phyloP scores from a whole-genome alignment of 176 grass and related monocot genomes.

The Tillandsia leiboldiana region DNA sequence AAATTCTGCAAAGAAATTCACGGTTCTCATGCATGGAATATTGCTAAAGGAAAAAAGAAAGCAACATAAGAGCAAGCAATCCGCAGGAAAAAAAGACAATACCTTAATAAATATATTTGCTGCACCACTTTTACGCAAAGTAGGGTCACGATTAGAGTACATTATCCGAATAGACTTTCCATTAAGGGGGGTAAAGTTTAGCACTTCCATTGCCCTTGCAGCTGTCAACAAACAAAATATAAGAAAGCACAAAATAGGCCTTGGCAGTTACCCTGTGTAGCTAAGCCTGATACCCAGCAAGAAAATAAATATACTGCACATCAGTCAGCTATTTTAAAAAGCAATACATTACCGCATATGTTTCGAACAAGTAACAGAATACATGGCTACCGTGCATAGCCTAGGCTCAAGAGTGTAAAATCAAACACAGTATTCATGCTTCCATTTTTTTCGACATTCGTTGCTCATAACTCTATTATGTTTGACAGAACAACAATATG shows the following conservation, averaged over 20 bases:
- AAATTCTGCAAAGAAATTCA: constrained; percentile 37
- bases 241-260: neutral
- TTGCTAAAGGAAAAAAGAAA: neutral
- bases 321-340: too few species aligned
- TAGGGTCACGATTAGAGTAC: constrained; percentile 82
- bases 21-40: too few species aligned
- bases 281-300: neutral
- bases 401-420: too few species aligned
- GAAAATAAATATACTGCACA: neutral
- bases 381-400: too few species aligned
- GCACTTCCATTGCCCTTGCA: constrained; percentile 42
- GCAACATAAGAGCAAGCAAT: neutral
- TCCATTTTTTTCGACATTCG: too few species aligned
- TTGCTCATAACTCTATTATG: too few species aligned
- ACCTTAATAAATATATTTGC: constrained; percentile 84
- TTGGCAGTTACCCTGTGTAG: neutral
- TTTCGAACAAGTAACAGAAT: too few species aligned
- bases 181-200: constrained; percentile 54
- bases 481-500: too few species aligned
- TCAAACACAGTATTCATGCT: too few species aligned
- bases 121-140: constrained; percentile 48
- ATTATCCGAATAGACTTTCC: constrained; percentile 61
- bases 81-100: neutral
- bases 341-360: too few species aligned
- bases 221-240: constrained; percentile 16